Evolutionary conservation across 768 basidiomycete species (phyloP).

Genomic region (Kwoniella europaea): DNA sequence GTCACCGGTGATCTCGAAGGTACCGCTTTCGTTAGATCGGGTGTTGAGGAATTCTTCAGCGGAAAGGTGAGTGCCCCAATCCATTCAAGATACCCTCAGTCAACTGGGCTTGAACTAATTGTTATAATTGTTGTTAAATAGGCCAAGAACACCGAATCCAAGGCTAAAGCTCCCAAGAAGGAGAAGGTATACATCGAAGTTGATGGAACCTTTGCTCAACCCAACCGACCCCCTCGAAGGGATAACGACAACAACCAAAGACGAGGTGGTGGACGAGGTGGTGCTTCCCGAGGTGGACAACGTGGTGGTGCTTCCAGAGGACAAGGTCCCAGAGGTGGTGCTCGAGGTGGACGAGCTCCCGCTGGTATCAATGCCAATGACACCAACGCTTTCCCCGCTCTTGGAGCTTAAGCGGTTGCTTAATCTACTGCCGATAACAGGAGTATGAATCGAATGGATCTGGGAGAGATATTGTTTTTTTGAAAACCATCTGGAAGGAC

Average conservation of each 20-base stretch:
- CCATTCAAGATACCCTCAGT: too few relatives aligned
- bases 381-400: slow-evolving; percentile 84
- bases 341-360: slow-evolving; percentile 49
- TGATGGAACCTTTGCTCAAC: slow-evolving; percentile 84
- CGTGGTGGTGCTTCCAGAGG: slow-evolving; percentile 61
- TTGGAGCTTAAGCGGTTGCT: slow-evolving; percentile 58
- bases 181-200: slow-evolving; percentile 90
- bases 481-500: neutral
- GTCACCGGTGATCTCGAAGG: slow-evolving; percentile 67
- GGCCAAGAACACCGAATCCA: slow-evolving; percentile 47
- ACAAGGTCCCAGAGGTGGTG: slow-evolving; percentile 58
- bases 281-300: slow-evolving; percentile 61
- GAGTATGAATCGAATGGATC: neutral
- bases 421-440: neutral
- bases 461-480: neutral
- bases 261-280: slow-evolving; percentile 61
- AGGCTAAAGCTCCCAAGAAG: slow-evolving; percentile 54
- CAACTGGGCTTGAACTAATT: too few relatives aligned
- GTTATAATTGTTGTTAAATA: slow-evolving; percentile 23
- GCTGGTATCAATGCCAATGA: slow-evolving; percentile 74
- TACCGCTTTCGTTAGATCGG: slow-evolving; percentile 72
- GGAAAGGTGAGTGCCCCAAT: slow-evolving; percentile 93
- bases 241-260: slow-evolving; percentile 64
- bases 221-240: slow-evolving; percentile 63
- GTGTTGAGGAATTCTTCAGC: slow-evolving; percentile 76